A percentile compares a stretch with the other conserved stretches of the same genome.
Evolutionary conservation across 352 stramenopile genomes (phyloP).

Genomic region (Pelagophyceae sp.): DNA sequence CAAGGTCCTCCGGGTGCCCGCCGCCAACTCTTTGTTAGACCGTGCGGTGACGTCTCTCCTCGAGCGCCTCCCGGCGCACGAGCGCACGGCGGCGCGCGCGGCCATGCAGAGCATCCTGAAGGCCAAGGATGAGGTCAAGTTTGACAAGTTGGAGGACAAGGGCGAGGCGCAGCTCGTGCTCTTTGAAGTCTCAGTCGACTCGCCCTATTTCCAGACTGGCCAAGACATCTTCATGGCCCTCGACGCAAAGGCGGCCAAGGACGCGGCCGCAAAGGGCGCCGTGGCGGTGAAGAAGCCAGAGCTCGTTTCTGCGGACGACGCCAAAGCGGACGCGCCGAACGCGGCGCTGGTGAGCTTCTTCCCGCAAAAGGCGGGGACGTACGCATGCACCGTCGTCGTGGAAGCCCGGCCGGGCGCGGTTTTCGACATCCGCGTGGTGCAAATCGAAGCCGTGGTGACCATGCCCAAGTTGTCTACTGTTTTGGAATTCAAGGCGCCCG

Average conservation of each 20-base stretch:
- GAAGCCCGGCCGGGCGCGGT: constrained; percentile 38
- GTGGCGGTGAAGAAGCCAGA: constrained; percentile 16
- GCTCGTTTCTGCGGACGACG: constrained; percentile 21
- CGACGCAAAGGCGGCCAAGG: constrained; percentile 21
- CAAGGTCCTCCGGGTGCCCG: constrained; percentile 53
- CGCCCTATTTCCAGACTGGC: constrained; percentile 59
- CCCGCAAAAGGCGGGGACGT: constrained; percentile 40
- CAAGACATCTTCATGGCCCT: background rate
- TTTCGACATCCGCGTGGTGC: constrained; percentile 63
- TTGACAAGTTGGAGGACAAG: too few species aligned
- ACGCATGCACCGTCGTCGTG: constrained; percentile 34
- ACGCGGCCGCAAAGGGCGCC: background rate
- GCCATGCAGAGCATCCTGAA: background rate
- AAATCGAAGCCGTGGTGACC: constrained; percentile 66
- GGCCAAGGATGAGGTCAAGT: background rate
- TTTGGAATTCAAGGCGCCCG: constrained; percentile 72
- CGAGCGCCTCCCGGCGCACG: constrained; percentile 52
- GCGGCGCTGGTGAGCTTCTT: constrained; percentile 35
- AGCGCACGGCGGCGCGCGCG: constrained; percentile 11
- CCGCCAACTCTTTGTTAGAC: constrained; percentile 63
- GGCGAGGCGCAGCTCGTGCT: too few species aligned
- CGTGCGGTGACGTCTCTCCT: constrained; percentile 56
- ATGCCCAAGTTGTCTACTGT: constrained; percentile 67
- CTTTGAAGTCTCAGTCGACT: constrained; percentile 69
- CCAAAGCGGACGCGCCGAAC: constrained; percentile 16